Evolutionary conservation across 805 yeast genomes (phyloP), one percentile per base, ranked within the genome.

Genomic region (Candida boleticola): DNA sequence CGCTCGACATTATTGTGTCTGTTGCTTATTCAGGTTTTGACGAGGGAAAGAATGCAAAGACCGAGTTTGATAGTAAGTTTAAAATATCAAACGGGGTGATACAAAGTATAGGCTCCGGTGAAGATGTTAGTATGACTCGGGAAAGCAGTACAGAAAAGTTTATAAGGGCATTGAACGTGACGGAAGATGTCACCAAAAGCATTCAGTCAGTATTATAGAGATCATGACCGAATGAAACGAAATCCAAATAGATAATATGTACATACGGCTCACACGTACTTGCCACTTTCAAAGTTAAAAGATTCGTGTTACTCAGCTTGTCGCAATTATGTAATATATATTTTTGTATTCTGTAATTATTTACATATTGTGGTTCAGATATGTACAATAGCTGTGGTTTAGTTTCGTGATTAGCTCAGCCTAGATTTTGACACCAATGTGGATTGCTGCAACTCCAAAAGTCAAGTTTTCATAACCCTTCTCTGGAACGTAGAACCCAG

Each of bases 381-480:
- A 39, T 42, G 17, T 39, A 44, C 37, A 32, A 19, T 26, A 13
- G 30, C 7, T 10, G n/a, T 26, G 4, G 19, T n/a, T n/a, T n/a
- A n/a, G n/a, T n/a, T n/a, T n/a, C n/a, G n/a, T n/a, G n/a, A n/a
- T n/a, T n/a, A n/a, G n/a, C 10, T n/a, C 29, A 4, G 19, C 29
- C 66, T 69, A 89, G 49, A 88, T 73, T 67, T 93, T 93, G 42
- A 93, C 87, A 54, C 98, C 99, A 63, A 89, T 80, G 60, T 93
- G 99, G 50, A 93, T 89, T 40, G 96, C 92, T 41, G 98, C 96
- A 42, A 89, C 85, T 46, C 99, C 99, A 63, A 88, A 87, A 10
- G 97, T 87, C 57, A 93, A 75, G 64, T 86, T 86, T 69, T 93
- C 98, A 62, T 90, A 93, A 41, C 99, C 99, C 40, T 77, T 79